Base-by-base conservation (phyloP, 805 yeast species). In the Suhomyces pyralidae region DNA sequence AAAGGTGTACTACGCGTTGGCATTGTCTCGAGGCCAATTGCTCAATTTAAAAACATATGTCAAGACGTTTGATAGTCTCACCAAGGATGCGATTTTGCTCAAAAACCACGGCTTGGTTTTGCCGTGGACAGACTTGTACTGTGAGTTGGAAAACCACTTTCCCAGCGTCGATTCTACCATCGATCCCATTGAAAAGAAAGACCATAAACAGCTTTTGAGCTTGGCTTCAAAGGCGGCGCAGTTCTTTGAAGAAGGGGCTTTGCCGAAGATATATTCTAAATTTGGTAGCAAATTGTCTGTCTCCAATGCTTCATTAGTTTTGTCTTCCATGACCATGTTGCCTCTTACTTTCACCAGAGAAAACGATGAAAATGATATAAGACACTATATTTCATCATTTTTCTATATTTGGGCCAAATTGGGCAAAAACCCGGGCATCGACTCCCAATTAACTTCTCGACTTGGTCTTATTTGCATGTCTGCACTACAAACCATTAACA, bases 331-430 rank as follows among this genome's bases (percentile, higher is more conserved):
- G 62, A 74, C 82, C 2, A 59, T 82, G 45, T 66, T 86, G 15
- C 94, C 94, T 1, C 59, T 70, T 12, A 54, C 57, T 2, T 74
- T 79, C 50, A 63, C 67, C 14, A 52, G 57, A 3, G 62, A 57
- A 10, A 74, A 67, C 1, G 62, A 65, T 45, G 55, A 59, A 5
- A 54, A 65, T 7, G 81, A 78, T 53, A 78, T 81, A 3, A 72
- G 81, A 26, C 79, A 83, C 55, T 83, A 85, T 58, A 64, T 89
- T 26, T 84, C 92, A 0, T 69, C 89, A 2, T 63, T 90, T 7
- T 88, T 89, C 58, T 83, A 88, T 55, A 69, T 88, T 44, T 90
- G 97, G 96, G 64, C 80, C 2, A 74, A 83, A 54, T 68, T 82
- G 42, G 68, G 79, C 58, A 68, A 76, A 53, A 66, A 76, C 58